Evolutionary conservation across 139 green algal genomes (phyloP), one percentile per base, ranked within the genome.

Genomic region (Pseudopediastrum boryanum): DNA sequence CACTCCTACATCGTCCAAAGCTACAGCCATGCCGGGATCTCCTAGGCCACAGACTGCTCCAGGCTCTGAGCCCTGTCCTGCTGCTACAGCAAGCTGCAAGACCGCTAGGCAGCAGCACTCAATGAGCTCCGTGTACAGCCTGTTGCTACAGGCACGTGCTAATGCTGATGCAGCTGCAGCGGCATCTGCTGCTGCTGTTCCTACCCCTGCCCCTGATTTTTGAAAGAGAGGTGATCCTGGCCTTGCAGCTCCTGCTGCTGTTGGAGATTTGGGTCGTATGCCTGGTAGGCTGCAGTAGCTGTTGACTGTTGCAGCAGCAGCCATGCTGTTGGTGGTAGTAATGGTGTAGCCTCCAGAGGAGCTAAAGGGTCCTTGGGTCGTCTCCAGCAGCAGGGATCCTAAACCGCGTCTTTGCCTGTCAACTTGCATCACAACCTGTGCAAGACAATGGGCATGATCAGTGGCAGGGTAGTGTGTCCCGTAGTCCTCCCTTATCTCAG

Each of bases 81-180:
- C 54, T 27, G 58, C n/a, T 13, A 78, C 54, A 21, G 4, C 35
- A 39, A 78, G 19, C 54, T 70, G 38, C 54, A 78, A 29, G 27
- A 78, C 54, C 35, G 71, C 71, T 13, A 78, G 54, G 6, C 71
- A 39, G 43, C 71, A 78, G 0, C 27, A 27, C 54, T 78, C 71
- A 42, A 70, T 27, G 13, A 78, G 71, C 71, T 78, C 71, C 46
- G 71, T 78, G n/a, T 78, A 56, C 1, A 21, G 7, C 8, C 71
- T 25, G 4, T 8, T n/a, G n/a, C n/a, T 36, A 23, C 21, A 36
- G 39, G 29, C 69, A 52, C 23, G 23, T 77, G 61, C 61, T 8
- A 35, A 25, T 3, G n/a, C n/a, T n/a, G n/a, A n/a, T n/a, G n/a
- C n/a, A n/a, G n/a, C n/a, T n/a, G n/a, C n/a, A n/a, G 29, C 61